phyloP scores from a whole-genome alignment of 768 basidiomycete genomes.

The Melanogaster broomeanus region DNA sequence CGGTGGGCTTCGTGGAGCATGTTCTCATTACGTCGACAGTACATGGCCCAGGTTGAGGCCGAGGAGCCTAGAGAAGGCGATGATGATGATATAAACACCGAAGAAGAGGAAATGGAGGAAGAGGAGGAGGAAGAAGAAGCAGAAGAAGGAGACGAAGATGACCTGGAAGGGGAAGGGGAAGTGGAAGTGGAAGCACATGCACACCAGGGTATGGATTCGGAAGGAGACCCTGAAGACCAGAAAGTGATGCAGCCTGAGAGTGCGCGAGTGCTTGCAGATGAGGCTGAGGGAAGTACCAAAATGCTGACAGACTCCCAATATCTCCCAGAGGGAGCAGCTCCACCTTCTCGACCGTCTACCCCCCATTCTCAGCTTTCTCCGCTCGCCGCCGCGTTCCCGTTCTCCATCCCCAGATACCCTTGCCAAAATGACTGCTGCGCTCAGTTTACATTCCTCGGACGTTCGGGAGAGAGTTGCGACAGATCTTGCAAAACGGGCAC shows the following conservation, averaged over 20 bases:
- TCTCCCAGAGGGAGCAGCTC: slow-evolving; percentile 7
- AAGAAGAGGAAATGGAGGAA: slow-evolving; percentile 39
- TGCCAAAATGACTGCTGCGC: slow-evolving; percentile 42
- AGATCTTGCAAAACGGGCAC: slow-evolving; percentile 62
- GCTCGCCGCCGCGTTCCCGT: slow-evolving; percentile 55
- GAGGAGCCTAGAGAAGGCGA: slow-evolving; percentile 34
- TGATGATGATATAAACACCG: slow-evolving; percentile 28
- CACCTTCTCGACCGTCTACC: slow-evolving; percentile 28
- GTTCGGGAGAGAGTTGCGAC: slow-evolving; percentile 62
- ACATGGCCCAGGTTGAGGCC: slow-evolving; percentile 58
- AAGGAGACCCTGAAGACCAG: slow-evolving; percentile 8
- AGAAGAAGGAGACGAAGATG: slow-evolving; percentile 31
- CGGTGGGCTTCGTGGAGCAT: slow-evolving; percentile 18
- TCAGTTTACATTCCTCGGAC: slow-evolving; percentile 37
- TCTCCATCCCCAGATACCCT: slow-evolving; percentile 45
- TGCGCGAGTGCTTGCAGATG: slow-evolving; percentile 6
- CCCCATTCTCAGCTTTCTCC: slow-evolving; percentile 46
- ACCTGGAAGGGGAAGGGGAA: slow-evolving; percentile 34
- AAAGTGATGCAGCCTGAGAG: slow-evolving; percentile 12
- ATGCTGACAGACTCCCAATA: slow-evolving; percentile 1
- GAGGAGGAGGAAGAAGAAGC: slow-evolving; percentile 40
- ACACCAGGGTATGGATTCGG: slow-evolving; percentile 1
- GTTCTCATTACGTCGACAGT: slow-evolving; percentile 44
- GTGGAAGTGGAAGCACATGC: slow-evolving; percentile 30
- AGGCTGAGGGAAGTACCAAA: not conserved